Conservation (phyloP, 2,329 filamentous ascomycete species). For the Coniella vitis region DNA sequence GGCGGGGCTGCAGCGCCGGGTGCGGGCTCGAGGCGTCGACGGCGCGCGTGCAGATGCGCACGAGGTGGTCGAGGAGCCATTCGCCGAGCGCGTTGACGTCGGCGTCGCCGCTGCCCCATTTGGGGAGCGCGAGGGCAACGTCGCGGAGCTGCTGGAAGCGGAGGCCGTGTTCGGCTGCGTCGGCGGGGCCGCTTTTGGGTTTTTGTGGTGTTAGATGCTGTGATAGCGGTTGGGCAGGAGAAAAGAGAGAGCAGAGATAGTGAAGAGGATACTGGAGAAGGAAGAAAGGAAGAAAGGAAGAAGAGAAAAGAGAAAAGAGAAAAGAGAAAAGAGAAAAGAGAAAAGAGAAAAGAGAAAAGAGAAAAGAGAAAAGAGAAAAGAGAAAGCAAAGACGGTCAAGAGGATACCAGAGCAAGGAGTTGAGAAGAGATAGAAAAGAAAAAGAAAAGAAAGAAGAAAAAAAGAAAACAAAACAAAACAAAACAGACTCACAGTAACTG, state of each 20-base stretch:
- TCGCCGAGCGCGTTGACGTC: slow-evolving; percentile 16
- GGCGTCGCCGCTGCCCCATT: slow-evolving; percentile 18
- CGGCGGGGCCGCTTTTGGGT: neutral
- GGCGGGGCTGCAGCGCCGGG: slow-evolving; percentile 6
- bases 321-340: too few species aligned
- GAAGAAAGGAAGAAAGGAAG: too few species aligned
- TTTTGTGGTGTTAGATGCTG: too few species aligned
- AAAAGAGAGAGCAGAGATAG: too few species aligned
- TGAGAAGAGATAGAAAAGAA: neutral
- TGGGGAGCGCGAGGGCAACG: slow-evolving; percentile 15
- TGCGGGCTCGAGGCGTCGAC: slow-evolving; percentile 3
- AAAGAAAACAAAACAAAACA: neutral
- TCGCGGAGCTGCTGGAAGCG: slow-evolving; percentile 17
- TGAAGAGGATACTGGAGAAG: too few species aligned
- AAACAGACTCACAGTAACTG: neutral
- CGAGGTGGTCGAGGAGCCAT: slow-evolving; percentile 17
- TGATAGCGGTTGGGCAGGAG: too few species aligned
- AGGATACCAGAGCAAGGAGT: too few species aligned
- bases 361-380: too few species aligned
- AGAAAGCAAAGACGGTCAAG: too few species aligned
- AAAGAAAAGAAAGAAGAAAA: neutral
- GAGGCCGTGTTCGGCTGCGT: neutral
- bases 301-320: too few species aligned
- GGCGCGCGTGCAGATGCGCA: slow-evolving; percentile 10
- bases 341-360: too few species aligned